phyloP scores from a whole-genome alignment of 108 stramenopile genomes.

The Nitzschia palea region DNA sequence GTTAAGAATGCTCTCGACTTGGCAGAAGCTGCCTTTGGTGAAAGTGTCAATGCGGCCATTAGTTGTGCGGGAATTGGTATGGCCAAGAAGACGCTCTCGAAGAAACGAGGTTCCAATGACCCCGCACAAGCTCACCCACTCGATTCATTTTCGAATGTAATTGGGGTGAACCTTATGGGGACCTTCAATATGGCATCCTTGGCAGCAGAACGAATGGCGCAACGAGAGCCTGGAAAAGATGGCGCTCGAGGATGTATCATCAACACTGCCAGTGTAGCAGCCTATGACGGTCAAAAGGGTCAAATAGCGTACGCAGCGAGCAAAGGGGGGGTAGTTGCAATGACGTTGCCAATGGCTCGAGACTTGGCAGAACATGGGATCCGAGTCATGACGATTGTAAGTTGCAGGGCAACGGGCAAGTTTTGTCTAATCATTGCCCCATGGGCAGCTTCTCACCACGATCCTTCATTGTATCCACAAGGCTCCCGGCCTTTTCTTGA shows the following conservation, averaged over 20 bases:
- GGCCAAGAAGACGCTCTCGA: conserved; percentile 70
- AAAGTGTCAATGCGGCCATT: conserved; percentile 78
- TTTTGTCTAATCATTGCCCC: conserved; percentile 2
- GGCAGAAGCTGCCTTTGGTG: conserved; percentile 66
- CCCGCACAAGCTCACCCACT: conserved; percentile 53
- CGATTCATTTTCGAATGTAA: conserved; percentile 57
- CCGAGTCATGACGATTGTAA: conserved; percentile 87
- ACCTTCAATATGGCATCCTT: conserved; percentile 94
- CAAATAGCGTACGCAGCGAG: conserved; percentile 92
- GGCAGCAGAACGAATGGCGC: conserved; percentile 84
- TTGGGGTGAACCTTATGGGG: conserved; percentile 89
- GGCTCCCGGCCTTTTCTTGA: conserved; percentile 93
- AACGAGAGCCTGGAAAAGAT: conserved; percentile 27
- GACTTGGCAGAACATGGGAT: conserved; percentile 85
- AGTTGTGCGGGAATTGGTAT: conserved; percentile 94
- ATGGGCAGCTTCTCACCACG: too few relatives aligned
- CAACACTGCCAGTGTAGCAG: conserved; percentile 94
- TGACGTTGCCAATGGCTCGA: conserved; percentile 90
- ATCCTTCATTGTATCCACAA: too few relatives aligned
- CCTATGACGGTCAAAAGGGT: conserved; percentile 93
- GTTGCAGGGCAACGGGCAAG: conserved; percentile 12
- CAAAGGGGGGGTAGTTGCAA: conserved; percentile 90
- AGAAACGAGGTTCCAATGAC: conserved; percentile 48
- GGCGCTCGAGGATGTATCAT: conserved; percentile 66
- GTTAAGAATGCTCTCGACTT: conserved; percentile 54